These are phyloP conservation scores for Phlebiopsis flavidoalba DNA, from an alignment of 768 basidiomycete genomes.

Conservation along the genomic window DNA sequence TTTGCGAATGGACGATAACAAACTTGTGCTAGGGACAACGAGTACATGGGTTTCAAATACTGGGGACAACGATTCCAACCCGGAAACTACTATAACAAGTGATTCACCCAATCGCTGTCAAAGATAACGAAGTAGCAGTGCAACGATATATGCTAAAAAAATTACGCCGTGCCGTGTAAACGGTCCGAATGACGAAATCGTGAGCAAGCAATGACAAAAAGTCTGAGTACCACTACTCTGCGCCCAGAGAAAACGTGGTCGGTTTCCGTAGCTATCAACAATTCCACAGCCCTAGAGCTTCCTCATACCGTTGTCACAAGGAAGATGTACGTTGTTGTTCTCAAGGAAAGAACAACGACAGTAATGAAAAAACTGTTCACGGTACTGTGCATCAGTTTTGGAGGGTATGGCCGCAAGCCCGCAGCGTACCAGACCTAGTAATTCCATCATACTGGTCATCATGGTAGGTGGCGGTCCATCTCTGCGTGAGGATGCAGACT, in stretches of 20 bases:
- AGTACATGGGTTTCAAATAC: not conserved
- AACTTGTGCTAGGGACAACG: not conserved
- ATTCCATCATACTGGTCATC: slow-evolving; percentile 83
- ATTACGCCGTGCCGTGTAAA: slow-evolving; percentile 1
- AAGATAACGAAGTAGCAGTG: slow-evolving; percentile 7
- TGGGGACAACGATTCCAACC: not conserved
- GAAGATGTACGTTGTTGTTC: slow-evolving; percentile 44
- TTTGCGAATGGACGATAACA: slow-evolving; percentile 1
- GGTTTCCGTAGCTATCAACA: slow-evolving; percentile 75
- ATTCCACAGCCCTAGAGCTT: slow-evolving; percentile 64
- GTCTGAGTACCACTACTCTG: slow-evolving; percentile 38
- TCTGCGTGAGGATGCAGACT: slow-evolving; percentile 90
- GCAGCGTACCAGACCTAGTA: slow-evolving; percentile 85
- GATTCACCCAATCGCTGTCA: slow-evolving; percentile 10
- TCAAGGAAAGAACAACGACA: slow-evolving; percentile 61
- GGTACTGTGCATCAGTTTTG: slow-evolving; percentile 67
- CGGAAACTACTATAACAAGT: slow-evolving; percentile 6
- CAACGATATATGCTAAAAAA: not conserved
- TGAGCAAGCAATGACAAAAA: not conserved
- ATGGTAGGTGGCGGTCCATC: too few relatives aligned
- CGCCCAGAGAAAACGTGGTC: slow-evolving; percentile 80
- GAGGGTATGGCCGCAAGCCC: slow-evolving; percentile 73
- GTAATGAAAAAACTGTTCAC: slow-evolving; percentile 67
- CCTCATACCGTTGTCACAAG: too few relatives aligned
- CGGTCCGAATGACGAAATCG: not conserved